Evolutionary conservation across 495 filamentous ascomycete species (phyloP).

Genomic region (Xylaria scruposa): DNA sequence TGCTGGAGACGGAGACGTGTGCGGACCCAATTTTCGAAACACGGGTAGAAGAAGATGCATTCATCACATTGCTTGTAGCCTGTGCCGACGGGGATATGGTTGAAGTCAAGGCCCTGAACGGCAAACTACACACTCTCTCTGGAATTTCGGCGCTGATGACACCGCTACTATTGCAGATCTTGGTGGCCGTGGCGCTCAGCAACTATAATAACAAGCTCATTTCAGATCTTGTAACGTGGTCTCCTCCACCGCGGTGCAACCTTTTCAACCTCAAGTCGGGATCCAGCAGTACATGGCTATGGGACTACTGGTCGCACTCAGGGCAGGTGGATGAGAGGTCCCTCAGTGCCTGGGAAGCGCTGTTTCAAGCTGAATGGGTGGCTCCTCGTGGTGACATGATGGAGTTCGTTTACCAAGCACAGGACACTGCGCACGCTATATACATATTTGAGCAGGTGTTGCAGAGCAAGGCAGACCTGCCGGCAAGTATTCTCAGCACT

Average conservation of each 20-base stretch:
- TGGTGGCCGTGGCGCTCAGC: slow-evolving; percentile 11
- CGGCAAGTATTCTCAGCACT: neutral
- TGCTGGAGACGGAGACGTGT: slow-evolving; percentile 7
- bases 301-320: slow-evolving; percentile 5
- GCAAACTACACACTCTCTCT: neutral
- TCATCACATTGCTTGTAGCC: neutral
- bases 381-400: neutral
- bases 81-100: slow-evolving; percentile 3
- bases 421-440: neutral
- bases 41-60: neutral
- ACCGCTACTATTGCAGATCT: neutral
- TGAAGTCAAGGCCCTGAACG: neutral
- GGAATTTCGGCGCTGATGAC: neutral
- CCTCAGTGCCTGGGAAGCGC: neutral
- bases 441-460: neutral
- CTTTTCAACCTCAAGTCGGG: slow-evolving; percentile 4
- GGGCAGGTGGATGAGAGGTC: neutral
- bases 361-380: slow-evolving; percentile 3
- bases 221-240: slow-evolving; percentile 1
- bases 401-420: slow-evolving; percentile 8
- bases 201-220: neutral
- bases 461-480: neutral
- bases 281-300: neutral
- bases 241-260: slow-evolving; percentile 7
- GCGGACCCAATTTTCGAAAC: neutral